Conservation (phyloP, 2,329 filamentous ascomycete genomes). For the Davidsoniella virescens region DNA sequence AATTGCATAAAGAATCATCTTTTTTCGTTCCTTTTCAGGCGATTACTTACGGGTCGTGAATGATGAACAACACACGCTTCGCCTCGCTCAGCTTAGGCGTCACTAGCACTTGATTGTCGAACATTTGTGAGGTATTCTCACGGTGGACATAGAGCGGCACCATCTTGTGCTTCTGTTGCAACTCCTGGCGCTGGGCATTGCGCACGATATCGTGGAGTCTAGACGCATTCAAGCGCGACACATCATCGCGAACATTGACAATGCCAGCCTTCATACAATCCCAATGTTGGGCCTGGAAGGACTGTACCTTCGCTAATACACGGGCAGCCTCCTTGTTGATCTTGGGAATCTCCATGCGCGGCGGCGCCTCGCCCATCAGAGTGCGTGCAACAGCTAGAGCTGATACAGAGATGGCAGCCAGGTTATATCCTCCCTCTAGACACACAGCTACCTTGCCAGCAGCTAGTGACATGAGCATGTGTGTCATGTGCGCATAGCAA, state of each 20-base stretch:
- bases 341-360: conserved; percentile 37
- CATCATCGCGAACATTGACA: conserved; percentile 35
- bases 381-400: conserved; percentile 82
- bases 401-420: conserved; percentile 80
- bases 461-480: conserved; percentile 94
- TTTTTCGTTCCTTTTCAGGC: not conserved
- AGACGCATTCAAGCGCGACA: conserved; percentile 36
- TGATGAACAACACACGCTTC: conserved; percentile 61
- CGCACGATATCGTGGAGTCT: conserved; percentile 70
- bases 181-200: conserved; percentile 52
- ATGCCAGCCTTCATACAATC: conserved; percentile 64
- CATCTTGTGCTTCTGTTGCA: conserved; percentile 64
- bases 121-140: conserved; percentile 55
- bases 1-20: not conserved
- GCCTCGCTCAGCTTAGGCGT: conserved; percentile 53
- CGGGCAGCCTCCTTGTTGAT: conserved; percentile 41
- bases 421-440: conserved; percentile 89
- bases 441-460: conserved; percentile 82
- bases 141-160: conserved; percentile 65
- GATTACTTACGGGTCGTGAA: conserved; percentile 67
- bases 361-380: conserved; percentile 86
- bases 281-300: conserved; percentile 59
- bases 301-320: conserved; percentile 41
- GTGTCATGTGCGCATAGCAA: conserved; percentile 96
- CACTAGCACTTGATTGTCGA: conserved; percentile 72